A percentile compares a stretch with the other conserved stretches of the same genome.
These are phyloP conservation scores for Pythium vanterpoolii DNA, from an alignment of 352 stramenopile species.

Conservation along the genomic window DNA sequence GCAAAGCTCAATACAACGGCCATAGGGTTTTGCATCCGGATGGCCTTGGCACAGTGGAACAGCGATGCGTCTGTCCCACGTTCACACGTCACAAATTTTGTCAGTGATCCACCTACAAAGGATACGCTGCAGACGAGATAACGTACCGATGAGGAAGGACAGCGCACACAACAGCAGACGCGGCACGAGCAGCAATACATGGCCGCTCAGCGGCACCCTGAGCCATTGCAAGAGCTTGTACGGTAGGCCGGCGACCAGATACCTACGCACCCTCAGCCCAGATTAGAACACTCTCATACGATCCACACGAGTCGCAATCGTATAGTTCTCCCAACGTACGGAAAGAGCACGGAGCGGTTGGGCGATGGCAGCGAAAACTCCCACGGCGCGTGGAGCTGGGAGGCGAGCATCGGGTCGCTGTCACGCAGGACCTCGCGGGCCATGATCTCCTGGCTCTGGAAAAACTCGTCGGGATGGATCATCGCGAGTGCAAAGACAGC, in stretches of 20 bases:
- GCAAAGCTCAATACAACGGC: conserved; percentile 47
- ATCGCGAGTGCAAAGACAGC: conserved; percentile 44
- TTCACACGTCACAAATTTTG: not conserved
- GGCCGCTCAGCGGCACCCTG: conserved; percentile 35
- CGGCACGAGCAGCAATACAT: conserved; percentile 48
- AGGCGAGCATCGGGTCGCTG: not conserved
- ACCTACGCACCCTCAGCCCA: conserved; percentile 26
- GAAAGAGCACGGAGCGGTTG: conserved; percentile 77
- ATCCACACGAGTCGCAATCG: not conserved
- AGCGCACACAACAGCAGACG: conserved; percentile 53
- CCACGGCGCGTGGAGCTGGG: conserved; percentile 63
- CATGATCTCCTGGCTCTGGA: conserved; percentile 86
- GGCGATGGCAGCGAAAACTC: conserved; percentile 59
- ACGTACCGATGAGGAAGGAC: conserved; percentile 53
- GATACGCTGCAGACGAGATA: not conserved
- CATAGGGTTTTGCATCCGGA: conserved; percentile 19
- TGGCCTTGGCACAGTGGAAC: conserved; percentile 34
- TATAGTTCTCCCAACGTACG: conserved; percentile 35
- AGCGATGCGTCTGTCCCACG: conserved; percentile 35
- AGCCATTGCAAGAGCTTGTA: conserved; percentile 45
- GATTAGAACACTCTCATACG: not conserved
- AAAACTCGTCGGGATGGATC: conserved; percentile 85
- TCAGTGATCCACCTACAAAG: not conserved
- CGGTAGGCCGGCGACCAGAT: conserved; percentile 42
- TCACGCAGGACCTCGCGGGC: conserved; percentile 41